Conservation (phyloP, 352 stramenopile species). For the Pythium periplocum region DNA sequence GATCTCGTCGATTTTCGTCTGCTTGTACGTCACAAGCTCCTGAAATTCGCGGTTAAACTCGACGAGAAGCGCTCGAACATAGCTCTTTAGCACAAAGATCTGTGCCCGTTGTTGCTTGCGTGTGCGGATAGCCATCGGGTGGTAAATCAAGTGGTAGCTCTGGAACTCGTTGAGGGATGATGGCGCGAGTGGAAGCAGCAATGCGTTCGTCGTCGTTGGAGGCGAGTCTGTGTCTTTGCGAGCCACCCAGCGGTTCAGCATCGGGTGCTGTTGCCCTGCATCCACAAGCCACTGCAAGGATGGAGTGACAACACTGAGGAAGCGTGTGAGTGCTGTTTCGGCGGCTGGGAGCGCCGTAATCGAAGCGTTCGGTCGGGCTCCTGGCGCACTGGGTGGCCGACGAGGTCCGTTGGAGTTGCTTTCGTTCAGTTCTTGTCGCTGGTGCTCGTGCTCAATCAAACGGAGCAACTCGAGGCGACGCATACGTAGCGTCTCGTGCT, state of each 20-base stretch:
- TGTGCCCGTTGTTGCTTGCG: constrained; percentile 81
- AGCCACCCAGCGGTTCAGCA: constrained; percentile 22
- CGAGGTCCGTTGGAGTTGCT: not conserved
- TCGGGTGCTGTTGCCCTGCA: constrained; percentile 35
- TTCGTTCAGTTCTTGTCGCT: constrained; percentile 40
- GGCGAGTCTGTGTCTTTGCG: constrained; percentile 21
- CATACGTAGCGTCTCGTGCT: constrained; percentile 38
- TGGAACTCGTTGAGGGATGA: constrained; percentile 30
- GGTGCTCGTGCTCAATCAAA: constrained; percentile 56
- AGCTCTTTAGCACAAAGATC: constrained; percentile 73
- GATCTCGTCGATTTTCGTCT: constrained; percentile 82
- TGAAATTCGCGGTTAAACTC: constrained; percentile 88
- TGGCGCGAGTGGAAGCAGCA: constrained; percentile 1
- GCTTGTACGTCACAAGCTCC: constrained; percentile 64
- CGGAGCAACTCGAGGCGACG: constrained; percentile 59
- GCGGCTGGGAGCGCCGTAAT: constrained; percentile 20
- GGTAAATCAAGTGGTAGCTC: constrained; percentile 81
- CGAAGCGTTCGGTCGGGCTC: not conserved
- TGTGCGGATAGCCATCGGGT: constrained; percentile 76
- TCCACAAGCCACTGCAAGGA: not conserved
- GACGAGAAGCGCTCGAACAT: constrained; percentile 57
- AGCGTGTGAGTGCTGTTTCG: constrained; percentile 47
- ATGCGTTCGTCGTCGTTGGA: not conserved
- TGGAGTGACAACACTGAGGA: not conserved
- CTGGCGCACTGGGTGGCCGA: not conserved